These are phyloP conservation scores for Thraustotheca clavata DNA, from an alignment of 352 stramenopile species.

Conservation along the genomic window DNA sequence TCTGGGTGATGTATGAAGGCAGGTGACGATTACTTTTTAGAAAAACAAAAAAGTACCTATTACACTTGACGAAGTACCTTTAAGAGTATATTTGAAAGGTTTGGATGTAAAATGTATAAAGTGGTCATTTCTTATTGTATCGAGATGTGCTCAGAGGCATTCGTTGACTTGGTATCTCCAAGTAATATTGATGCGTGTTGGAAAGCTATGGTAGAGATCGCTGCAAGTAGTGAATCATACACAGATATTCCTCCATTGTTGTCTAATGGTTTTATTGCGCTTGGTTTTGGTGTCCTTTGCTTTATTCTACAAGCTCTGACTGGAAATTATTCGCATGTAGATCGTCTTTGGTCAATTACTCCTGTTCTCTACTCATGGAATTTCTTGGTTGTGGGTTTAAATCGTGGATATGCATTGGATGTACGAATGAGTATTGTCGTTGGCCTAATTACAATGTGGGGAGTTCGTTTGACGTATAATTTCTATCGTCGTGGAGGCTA, in stretches of 20 bases:
- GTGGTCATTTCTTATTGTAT: no score
- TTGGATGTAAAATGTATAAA: no score
- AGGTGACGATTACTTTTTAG: no score
- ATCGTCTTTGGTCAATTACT: slow-evolving; percentile 90
- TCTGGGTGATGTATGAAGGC: no score
- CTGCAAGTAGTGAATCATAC: no score
- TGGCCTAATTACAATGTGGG: slow-evolving; percentile 78
- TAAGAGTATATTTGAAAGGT: no score
- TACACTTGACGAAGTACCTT: no score
- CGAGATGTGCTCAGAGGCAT: no score
- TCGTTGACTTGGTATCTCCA: no score
- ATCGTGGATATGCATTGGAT: slow-evolving; percentile 66
- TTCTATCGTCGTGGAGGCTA: slow-evolving; percentile 90
- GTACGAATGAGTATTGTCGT: slow-evolving; percentile 70
- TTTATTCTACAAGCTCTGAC: slow-evolving; percentile 27
- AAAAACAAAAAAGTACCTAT: no score
- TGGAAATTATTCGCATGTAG: slow-evolving; percentile 87
- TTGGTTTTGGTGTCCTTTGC: not conserved
- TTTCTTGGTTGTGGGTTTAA: slow-evolving; percentile 50
- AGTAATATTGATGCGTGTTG: no score
- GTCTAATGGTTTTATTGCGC: not conserved
- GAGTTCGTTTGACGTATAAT: slow-evolving; percentile 83
- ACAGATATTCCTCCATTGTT: not conserved
- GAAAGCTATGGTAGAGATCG: no score
- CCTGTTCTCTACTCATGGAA: slow-evolving; percentile 84